phyloP scores from a whole-genome alignment of 2,329 filamentous ascomycete species.

The Fusarium sublunatum region DNA sequence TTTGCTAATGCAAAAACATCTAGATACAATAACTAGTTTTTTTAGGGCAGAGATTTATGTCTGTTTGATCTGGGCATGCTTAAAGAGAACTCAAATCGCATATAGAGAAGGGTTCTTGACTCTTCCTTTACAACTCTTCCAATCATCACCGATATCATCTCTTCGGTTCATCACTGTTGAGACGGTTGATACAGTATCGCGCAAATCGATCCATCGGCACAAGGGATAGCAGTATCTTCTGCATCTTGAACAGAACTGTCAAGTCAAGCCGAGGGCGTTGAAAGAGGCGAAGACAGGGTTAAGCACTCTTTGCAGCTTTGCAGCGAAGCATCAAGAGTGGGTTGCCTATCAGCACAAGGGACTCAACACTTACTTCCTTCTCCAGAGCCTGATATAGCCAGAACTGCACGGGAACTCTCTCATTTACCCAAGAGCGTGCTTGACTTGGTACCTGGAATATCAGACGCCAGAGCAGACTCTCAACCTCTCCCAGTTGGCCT shows the following conservation, averaged over 20 bases:
- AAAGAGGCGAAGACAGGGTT: background rate
- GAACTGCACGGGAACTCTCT: background rate
- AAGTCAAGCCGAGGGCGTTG: background rate
- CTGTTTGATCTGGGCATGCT: background rate
- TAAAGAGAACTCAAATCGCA: background rate
- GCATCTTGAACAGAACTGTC: background rate
- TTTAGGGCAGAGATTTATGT: background rate
- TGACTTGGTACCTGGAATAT: background rate
- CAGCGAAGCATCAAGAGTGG: background rate
- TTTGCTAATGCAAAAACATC: conserved; percentile 13
- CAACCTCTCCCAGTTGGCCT: background rate
- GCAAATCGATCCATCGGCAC: background rate
- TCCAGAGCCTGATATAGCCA: background rate
- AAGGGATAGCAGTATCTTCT: background rate
- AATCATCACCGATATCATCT: background rate
- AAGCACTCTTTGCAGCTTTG: background rate
- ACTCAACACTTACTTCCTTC: background rate
- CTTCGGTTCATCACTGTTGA: background rate
- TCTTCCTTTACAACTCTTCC: background rate
- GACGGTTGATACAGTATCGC: background rate
- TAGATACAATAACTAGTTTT: conserved; percentile 1
- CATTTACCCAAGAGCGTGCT: background rate
- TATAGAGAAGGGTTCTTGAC: background rate
- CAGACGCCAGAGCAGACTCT: background rate
- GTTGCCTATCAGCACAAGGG: background rate